phyloP scores from a whole-genome alignment of 257 asterid genomes.

The Rehmannia glutinosa region DNA sequence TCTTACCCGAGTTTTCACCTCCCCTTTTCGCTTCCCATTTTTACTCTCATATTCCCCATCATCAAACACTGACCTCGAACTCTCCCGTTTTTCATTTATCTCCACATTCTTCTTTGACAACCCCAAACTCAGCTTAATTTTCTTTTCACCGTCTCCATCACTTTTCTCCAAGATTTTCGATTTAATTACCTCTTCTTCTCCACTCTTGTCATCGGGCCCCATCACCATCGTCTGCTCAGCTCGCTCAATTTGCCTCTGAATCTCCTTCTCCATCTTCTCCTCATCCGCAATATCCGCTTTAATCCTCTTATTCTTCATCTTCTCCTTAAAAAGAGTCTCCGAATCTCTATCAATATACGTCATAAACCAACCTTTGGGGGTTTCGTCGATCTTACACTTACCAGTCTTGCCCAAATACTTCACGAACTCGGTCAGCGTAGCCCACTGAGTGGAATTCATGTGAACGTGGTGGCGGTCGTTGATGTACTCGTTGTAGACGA shows the following conservation, averaged over 20 bases:
- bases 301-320: constrained; percentile 75
- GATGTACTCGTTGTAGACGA: constrained; percentile 83
- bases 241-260: constrained; percentile 78
- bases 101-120: constrained; percentile 29
- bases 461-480: constrained; percentile 72
- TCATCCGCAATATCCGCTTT: constrained; percentile 78
- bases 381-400: constrained; percentile 83
- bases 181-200: constrained; percentile 28
- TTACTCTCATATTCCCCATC: constrained; percentile 48
- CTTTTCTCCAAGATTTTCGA: constrained; percentile 38
- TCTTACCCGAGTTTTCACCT: constrained; percentile 23
- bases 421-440: constrained; percentile 78
- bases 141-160: constrained; percentile 62
- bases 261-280: constrained; percentile 82
- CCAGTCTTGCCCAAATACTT: constrained; percentile 78
- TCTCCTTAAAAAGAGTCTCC: constrained; percentile 84
- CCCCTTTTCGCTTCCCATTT: constrained; percentile 35
- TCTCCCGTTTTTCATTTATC: constrained; percentile 39
- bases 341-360: constrained; percentile 86
- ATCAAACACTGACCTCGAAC: constrained; percentile 45
- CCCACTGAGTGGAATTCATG: constrained; percentile 90
- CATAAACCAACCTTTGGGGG: constrained; percentile 89
- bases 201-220: constrained; percentile 13
- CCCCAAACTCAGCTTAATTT: constrained; percentile 54
- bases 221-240: constrained; percentile 52